These are phyloP conservation scores for Macrophomina pseudophaseolina DNA, from an alignment of 2,329 filamentous ascomycete genomes.

Conservation along the genomic window DNA sequence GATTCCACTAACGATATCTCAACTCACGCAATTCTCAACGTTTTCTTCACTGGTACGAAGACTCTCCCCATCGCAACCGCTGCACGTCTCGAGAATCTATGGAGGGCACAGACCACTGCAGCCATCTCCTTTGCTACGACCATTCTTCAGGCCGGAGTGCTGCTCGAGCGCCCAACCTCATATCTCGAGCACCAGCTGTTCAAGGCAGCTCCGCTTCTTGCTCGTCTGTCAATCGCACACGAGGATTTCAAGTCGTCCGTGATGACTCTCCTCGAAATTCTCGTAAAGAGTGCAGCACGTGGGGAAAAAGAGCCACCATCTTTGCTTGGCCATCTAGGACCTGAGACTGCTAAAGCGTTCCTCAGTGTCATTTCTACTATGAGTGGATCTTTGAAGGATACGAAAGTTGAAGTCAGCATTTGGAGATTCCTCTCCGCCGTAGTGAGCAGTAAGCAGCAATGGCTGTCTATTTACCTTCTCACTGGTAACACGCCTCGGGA, in stretches of 20 bases:
- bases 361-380: constrained; percentile 77
- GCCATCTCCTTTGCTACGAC: constrained; percentile 70
- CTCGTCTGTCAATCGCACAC: constrained; percentile 74
- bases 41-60: constrained; percentile 63
- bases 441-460: constrained; percentile 88
- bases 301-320: constrained; percentile 77
- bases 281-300: constrained; percentile 73
- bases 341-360: constrained; percentile 82
- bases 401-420: constrained; percentile 68
- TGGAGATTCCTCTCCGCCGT: constrained; percentile 89
- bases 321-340: constrained; percentile 85
- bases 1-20: constrained; percentile 71
- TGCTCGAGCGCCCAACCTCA: constrained; percentile 66
- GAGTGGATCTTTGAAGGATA: constrained; percentile 74
- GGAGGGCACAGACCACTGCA: constrained; percentile 66
- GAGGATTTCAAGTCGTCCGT: constrained; percentile 69
- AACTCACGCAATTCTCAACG: constrained; percentile 76
- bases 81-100: constrained; percentile 40
- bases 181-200: constrained; percentile 80
- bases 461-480: constrained; percentile 91
- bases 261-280: constrained; percentile 71
- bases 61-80: constrained; percentile 52
- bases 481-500: constrained; percentile 86
- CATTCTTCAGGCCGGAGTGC: constrained; percentile 71
- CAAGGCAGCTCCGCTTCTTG: constrained; percentile 76